Evolutionary conservation across 129 eudicot species (phyloP), one percentile per base, ranked within the genome.

Genomic region (Silybum marianum): DNA sequence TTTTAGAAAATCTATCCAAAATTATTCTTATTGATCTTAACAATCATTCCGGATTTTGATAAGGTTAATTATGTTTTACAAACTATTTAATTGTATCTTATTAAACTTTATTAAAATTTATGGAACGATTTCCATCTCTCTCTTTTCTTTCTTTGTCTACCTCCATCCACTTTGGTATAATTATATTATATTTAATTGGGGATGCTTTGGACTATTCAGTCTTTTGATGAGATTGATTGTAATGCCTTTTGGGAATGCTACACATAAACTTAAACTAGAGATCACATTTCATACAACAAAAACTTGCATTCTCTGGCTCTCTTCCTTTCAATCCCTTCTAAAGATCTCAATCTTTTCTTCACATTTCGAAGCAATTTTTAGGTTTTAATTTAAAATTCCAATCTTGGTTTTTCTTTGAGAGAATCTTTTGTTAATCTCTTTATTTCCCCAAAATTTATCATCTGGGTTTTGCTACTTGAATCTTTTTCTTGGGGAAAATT

Each of bases 401-500:
- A 51, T 18, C 66, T 58, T 58, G 9, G 9, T 58, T 48, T 13
- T 13, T 13, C n/a, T 46, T 13, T 46, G 2, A 54, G 9, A 54
- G 65, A 54, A 54, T 54, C 66, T 58, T 58, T 19, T 58, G 24
- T n/a, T 51, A n/a, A 51, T 51, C 23, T 58, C 66, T 58, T 58
- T 10, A 58, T 58, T 58, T 58, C 66, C 23, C 23, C 24, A 58
- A 58, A 7, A 58, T 16, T 58, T 58, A 23, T 58, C 66, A 58
- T 58, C 66, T 58, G 66, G 66, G 66, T 22, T 58, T 18, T 58
- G 66, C 66, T 58, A 6, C 9, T 58, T 58, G 24, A 18, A 6
- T 58, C 66, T 58, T 5, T 58, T 18, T 58, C 66, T 58, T 58
- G 66, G 23, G 77, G 65, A 63, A 77, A 75, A 24, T 63, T 79